phyloP scores from a whole-genome alignment of 1,284 basidiomycete genomes.

The Apiotrichum domesticum region DNA sequence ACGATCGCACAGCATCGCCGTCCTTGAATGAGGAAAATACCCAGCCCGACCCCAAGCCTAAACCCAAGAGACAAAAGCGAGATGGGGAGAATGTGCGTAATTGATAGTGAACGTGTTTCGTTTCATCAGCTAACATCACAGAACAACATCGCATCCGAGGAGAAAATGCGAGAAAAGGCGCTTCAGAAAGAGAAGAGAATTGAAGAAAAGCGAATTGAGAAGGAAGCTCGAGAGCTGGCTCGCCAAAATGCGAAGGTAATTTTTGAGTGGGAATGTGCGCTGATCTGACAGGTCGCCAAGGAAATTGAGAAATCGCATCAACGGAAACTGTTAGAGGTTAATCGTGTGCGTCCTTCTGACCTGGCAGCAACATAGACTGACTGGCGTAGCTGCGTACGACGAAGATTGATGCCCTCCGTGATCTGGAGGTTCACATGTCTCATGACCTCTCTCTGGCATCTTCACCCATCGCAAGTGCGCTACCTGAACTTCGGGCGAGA shows the following conservation, averaged over 20 bases:
- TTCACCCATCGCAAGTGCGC: conserved; percentile 35
- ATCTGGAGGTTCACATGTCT: conserved; percentile 42
- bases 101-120: too few species aligned
- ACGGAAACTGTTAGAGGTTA: conserved; percentile 36
- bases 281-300: conserved; percentile 23
- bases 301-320: conserved; percentile 39
- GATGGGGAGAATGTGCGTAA: too few species aligned
- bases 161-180: not conserved
- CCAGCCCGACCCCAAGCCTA: too few species aligned
- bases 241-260: conserved; percentile 32
- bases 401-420: conserved; percentile 41
- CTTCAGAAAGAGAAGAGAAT: not conserved
- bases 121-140: too few species aligned
- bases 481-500: conserved; percentile 35
- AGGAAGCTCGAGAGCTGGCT: conserved; percentile 25
- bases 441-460: conserved; percentile 31
- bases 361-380: not conserved
- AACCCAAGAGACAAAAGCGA: too few species aligned
- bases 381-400: conserved; percentile 32
- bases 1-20: too few species aligned
- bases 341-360: not conserved
- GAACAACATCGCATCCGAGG: too few species aligned
- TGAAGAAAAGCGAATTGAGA: conserved; percentile 9
- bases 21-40: too few species aligned
- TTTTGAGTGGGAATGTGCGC: too few species aligned